phyloP scores from a whole-genome alignment of 2,329 filamentous ascomycete genomes.

The Pestalotiopsis sp. region DNA sequence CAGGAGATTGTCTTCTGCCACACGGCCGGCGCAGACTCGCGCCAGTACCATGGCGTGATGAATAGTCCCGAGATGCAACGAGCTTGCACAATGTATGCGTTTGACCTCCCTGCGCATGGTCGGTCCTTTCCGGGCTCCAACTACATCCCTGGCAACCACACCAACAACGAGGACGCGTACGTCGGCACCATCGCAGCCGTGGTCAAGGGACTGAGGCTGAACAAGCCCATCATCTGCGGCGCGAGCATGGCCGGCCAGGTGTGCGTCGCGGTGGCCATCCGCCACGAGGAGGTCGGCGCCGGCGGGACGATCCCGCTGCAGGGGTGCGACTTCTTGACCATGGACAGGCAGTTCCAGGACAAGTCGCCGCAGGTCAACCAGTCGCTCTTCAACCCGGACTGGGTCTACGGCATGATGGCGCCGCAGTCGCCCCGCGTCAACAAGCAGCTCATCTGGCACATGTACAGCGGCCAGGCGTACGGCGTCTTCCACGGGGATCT shows the following conservation, averaged over 20 bases:
- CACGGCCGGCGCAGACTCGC: conserved; percentile 44
- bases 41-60: conserved; percentile 53
- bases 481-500: conserved; percentile 52
- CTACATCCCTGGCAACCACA: conserved; percentile 43
- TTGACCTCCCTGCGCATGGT: conserved; percentile 50
- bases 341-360: conserved; percentile 42
- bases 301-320: conserved; percentile 46
- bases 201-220: conserved; percentile 41
- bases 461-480: conserved; percentile 49
- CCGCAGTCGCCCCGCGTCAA: conserved; percentile 43
- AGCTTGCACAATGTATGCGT: conserved; percentile 48
- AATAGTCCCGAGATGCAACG: conserved; percentile 45
- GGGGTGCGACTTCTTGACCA: conserved; percentile 27
- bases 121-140: conserved; percentile 44
- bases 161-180: conserved; percentile 46
- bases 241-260: conserved; percentile 52
- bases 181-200: conserved; percentile 44
- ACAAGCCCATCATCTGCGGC: conserved; percentile 48
- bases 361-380: conserved; percentile 47
- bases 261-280: conserved; percentile 45
- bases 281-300: conserved; percentile 45
- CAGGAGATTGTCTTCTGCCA: conserved; percentile 46
- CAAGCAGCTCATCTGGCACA: conserved; percentile 49
- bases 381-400: conserved; percentile 46
- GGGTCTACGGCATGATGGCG: conserved; percentile 49